Conservation (phyloP, 345 rosid species). For the Sonneratia alba region DNA sequence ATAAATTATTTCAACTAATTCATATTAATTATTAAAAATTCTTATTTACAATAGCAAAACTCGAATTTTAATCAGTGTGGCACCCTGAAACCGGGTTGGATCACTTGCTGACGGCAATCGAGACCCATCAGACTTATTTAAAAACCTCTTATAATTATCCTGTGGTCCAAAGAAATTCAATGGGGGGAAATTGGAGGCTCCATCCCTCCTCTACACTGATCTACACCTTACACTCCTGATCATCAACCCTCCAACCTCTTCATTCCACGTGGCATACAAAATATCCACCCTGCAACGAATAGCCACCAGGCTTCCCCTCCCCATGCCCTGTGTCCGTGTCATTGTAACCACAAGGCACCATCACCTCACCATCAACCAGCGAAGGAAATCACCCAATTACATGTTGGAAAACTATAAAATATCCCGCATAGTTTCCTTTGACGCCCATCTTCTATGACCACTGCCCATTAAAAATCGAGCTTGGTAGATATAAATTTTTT, state of each 20-base stretch:
- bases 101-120: no score
- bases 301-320: constrained; percentile 45
- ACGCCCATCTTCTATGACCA: background rate
- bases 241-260: constrained; percentile 28
- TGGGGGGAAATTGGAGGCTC: background rate
- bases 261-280: constrained; percentile 39
- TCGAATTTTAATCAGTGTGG: no score
- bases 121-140: no score
- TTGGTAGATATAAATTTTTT: no score
- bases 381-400: background rate
- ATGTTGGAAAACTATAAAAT: background rate
- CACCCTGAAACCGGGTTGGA: no score
- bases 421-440: background rate
- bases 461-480: no score
- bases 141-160: background rate
- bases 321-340: constrained; percentile 25
- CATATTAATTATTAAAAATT: no score
- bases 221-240: constrained; percentile 58
- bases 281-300: constrained; percentile 43
- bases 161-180: background rate
- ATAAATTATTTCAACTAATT: no score
- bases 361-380: constrained; percentile 29
- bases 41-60: no score
- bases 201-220: constrained; percentile 13
- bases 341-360: constrained; percentile 30